Conservation (phyloP, 1,284 basidiomycete genomes). For the Athelia sp. region DNA sequence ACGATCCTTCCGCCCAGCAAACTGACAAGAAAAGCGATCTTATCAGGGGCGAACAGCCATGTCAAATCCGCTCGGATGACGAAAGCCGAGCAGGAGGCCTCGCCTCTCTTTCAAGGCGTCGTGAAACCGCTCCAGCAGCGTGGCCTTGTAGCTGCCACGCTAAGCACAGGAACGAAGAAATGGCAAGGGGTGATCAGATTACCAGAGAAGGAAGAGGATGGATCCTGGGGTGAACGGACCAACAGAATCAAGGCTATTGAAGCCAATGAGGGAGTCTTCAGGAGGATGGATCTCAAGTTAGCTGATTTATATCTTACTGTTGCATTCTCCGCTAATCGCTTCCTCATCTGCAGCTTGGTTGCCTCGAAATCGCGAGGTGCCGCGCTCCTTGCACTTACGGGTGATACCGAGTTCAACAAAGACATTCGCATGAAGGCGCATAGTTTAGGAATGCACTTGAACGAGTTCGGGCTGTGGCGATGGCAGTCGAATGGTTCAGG, state of each 20-base stretch:
- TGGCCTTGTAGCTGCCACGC: conserved; percentile 35
- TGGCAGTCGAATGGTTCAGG: conserved; percentile 27
- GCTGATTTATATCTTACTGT: conserved; percentile 16
- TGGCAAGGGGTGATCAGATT: conserved; percentile 48
- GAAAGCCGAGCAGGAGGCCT: conserved; percentile 3
- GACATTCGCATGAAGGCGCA: conserved; percentile 36
- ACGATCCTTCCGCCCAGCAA: conserved; percentile 10
- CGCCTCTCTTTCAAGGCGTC: conserved; percentile 28
- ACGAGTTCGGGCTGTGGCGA: conserved; percentile 56
- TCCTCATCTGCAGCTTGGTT: conserved; percentile 33
- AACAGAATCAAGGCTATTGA: conserved; percentile 26
- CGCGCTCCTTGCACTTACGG: conserved; percentile 46
- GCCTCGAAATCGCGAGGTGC: conserved; percentile 44
- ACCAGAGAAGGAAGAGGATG: conserved; percentile 26
- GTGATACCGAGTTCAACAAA: conserved; percentile 40
- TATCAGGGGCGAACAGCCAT: conserved; percentile 9
- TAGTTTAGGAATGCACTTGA: conserved; percentile 39
- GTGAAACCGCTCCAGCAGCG: conserved; percentile 33
- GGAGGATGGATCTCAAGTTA: conserved; percentile 38
- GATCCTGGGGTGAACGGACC: conserved; percentile 18
- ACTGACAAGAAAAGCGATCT: conserved; percentile 8
- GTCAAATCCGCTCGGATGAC: conserved; percentile 8
- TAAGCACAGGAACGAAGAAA: conserved; percentile 23
- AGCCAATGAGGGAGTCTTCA: conserved; percentile 30
- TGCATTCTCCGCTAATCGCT: not conserved